Evolutionary conservation across 371 early-diverging fungal genomes (phyloP).

Genomic region (Parasitella parasitica): DNA sequence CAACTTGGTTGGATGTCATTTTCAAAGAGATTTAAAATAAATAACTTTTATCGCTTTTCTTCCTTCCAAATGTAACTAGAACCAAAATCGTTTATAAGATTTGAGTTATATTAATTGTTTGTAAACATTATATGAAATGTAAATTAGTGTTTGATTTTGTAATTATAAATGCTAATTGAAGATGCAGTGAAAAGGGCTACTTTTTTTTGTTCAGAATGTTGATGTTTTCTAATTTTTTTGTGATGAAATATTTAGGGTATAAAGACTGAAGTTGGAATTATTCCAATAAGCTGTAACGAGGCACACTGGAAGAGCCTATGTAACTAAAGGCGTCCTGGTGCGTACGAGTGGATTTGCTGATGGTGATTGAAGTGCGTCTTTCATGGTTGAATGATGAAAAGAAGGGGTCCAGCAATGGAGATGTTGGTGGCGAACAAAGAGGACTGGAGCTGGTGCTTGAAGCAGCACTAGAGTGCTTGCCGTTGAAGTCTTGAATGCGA

Average conservation of each 20-base stretch:
- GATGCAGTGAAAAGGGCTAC: not conserved
- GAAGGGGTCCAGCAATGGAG: conserved; percentile 28
- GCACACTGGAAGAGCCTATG: conserved; percentile 9
- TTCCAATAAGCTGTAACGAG: conserved; percentile 4
- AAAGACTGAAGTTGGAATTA: not conserved
- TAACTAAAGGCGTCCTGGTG: not conserved
- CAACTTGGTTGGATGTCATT: not conserved
- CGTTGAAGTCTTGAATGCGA: conserved; percentile 20
- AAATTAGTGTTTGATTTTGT: not conserved
- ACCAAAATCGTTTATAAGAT: not conserved
- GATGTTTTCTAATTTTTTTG: not conserved
- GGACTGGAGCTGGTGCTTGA: not conserved
- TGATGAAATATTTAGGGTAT: not conserved
- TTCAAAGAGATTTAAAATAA: not conserved
- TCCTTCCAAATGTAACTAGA: not conserved
- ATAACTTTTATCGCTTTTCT: not conserved
- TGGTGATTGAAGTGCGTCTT: conserved; percentile 22
- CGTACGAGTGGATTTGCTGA: conserved; percentile 7
- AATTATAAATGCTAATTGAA: not conserved
- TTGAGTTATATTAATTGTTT: too few relatives aligned
- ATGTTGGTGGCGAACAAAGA: conserved; percentile 19
- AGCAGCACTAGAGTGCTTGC: conserved; percentile 3
- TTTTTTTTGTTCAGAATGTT: not conserved
- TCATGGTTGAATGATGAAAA: conserved; percentile 24
- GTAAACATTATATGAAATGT: not conserved